Conservation (phyloP, 2,329 filamentous ascomycete species). For the Sporothrix inflata region DNA sequence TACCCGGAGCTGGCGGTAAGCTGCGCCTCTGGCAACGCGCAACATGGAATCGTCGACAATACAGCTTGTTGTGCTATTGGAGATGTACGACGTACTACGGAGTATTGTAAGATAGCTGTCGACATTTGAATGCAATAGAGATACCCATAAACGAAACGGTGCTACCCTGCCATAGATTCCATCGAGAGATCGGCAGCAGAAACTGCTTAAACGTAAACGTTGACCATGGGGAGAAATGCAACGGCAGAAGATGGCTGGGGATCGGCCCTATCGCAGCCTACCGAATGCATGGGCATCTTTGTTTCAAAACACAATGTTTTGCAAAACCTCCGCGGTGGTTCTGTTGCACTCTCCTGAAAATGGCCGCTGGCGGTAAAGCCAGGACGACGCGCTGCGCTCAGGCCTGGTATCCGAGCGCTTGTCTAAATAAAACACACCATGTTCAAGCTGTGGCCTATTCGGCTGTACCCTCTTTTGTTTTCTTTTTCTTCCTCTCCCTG, state of each 20-base stretch:
- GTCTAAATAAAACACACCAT: slow-evolving; percentile 12
- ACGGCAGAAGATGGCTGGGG: slow-evolving; percentile 10
- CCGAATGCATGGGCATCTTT: not conserved
- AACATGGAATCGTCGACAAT: not conserved
- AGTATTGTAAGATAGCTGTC: not conserved
- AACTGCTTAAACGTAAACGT: not conserved
- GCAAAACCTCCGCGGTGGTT: not conserved
- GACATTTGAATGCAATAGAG: not conserved
- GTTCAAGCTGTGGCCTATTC: not conserved
- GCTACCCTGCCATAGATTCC: not conserved
- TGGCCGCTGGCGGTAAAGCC: not conserved
- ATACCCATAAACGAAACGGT: not conserved
- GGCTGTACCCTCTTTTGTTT: not conserved
- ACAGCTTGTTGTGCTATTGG: not conserved
- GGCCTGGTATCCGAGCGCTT: slow-evolving; percentile 7
- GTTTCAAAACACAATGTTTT: not conserved
- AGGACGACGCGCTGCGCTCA: not conserved
- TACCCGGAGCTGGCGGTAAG: not conserved
- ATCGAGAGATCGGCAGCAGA: not conserved
- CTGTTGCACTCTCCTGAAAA: not conserved
- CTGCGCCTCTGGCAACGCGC: not conserved
- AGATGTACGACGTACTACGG: not conserved
- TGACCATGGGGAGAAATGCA: not conserved
- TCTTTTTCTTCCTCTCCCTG: not conserved
- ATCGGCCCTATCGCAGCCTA: not conserved